phyloP scores from a whole-genome alignment of 805 yeast genomes.

The Schwanniomyces pseudopolymorphus region DNA sequence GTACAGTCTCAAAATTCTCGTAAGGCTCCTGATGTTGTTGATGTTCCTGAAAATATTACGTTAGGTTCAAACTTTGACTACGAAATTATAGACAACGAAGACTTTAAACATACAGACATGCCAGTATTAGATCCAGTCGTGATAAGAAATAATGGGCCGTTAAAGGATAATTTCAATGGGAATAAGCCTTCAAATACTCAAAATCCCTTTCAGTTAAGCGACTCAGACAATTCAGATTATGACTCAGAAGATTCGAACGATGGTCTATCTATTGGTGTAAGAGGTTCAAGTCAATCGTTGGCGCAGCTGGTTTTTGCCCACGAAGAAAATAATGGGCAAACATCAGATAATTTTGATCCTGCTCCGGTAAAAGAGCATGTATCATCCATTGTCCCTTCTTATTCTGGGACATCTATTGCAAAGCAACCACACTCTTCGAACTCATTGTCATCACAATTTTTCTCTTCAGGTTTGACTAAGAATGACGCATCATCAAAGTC shows the following conservation, averaged over 20 bases:
- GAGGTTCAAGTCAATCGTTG: slow-evolving; percentile 41
- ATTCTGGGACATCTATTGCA: slow-evolving; percentile 33
- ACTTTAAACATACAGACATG: slow-evolving; percentile 14
- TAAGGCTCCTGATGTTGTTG: slow-evolving; percentile 38
- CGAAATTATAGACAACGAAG: slow-evolving; percentile 30
- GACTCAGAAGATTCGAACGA: slow-evolving; percentile 32
- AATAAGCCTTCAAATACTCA: not conserved
- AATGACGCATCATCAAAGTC: slow-evolving; percentile 11
- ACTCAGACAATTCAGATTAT: slow-evolving; percentile 23
- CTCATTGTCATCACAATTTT: slow-evolving; percentile 39
- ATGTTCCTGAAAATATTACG: slow-evolving; percentile 46
- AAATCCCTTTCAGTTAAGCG: slow-evolving; percentile 11
- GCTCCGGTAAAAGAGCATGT: slow-evolving; percentile 27
- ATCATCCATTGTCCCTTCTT: slow-evolving; percentile 31
- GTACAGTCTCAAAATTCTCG: slow-evolving; percentile 21
- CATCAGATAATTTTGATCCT: slow-evolving; percentile 19
- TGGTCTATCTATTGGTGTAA: slow-evolving; percentile 38
- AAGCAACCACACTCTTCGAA: slow-evolving; percentile 43
- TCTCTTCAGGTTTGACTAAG: slow-evolving; percentile 20
- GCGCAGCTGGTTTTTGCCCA: slow-evolving; percentile 41
- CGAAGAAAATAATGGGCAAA: slow-evolving; percentile 14
- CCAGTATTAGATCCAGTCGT: slow-evolving; percentile 27
- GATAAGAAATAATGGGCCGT: slow-evolving; percentile 9
- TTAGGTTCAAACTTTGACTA: slow-evolving; percentile 41
- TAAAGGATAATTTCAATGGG: not conserved